Conservation (phyloP, 2,329 filamentous ascomycete genomes). For the Metarhizium humberi region DNA sequence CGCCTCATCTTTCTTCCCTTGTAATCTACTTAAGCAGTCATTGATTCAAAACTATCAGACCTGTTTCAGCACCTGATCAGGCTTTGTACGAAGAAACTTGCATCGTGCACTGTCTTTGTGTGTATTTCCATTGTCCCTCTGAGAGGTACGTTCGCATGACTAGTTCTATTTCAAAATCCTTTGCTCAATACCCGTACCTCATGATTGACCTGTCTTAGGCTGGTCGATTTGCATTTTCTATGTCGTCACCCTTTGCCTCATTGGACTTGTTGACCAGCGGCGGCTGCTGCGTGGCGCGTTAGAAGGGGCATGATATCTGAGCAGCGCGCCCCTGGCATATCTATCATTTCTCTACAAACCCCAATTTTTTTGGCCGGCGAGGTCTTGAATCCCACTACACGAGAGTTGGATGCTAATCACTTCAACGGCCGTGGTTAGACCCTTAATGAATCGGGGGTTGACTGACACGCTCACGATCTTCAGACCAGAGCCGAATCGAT, state of each 20-base stretch:
- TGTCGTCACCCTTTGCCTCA: neutral
- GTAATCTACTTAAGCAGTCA: neutral
- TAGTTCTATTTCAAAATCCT: neutral
- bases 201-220: neutral
- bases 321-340: neutral
- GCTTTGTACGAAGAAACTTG: neutral
- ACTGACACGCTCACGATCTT: neutral
- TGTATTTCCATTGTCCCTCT: neutral
- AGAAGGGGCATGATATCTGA: neutral
- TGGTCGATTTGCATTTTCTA: neutral
- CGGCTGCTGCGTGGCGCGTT: neutral
- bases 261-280: neutral
- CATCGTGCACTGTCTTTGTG: neutral
- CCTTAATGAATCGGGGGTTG: neutral
- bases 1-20: conserved; percentile 6
- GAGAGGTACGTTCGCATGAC: neutral
- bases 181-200: neutral
- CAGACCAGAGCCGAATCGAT: neutral
- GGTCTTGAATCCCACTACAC: neutral
- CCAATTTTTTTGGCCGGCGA: neutral
- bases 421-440: neutral
- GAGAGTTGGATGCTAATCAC: neutral
- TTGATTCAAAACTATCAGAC: neutral
- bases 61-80: neutral
- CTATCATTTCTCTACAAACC: neutral